phyloP scores from a whole-genome alignment of 2,329 filamentous ascomycete species.

The Venturia aucupariae region DNA sequence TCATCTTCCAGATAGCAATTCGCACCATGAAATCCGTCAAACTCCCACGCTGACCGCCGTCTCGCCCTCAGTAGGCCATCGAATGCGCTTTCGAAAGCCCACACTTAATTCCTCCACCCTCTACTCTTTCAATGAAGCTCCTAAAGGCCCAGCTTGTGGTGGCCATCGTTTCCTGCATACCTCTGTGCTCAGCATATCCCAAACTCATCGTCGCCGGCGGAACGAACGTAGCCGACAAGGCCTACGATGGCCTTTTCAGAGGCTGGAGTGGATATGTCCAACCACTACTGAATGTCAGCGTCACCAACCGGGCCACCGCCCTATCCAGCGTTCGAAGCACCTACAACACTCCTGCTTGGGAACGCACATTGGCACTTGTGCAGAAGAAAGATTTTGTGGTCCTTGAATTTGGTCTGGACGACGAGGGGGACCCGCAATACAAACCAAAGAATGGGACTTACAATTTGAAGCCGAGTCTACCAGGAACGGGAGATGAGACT shows the following conservation, averaged over 20 bases:
- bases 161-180: neutral
- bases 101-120: neutral
- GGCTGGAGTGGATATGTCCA: neutral
- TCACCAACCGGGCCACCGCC: neutral
- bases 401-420: neutral
- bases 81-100: neutral
- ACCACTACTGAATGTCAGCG: neutral
- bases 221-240: neutral
- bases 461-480: neutral
- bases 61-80: neutral
- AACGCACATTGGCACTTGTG: neutral
- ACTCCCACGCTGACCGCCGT: neutral
- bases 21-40: neutral
- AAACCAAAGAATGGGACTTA: neutral
- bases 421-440: neutral
- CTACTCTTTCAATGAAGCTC: neutral
- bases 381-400: neutral
- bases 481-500: constrained; percentile 5
- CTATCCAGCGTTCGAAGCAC: neutral
- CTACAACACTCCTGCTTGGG: neutral
- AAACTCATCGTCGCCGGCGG: neutral
- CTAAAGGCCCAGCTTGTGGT: neutral
- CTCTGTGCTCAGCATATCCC: constrained; percentile 2
- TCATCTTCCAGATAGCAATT: neutral
- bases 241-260: neutral